Evolutionary conservation across 2,329 filamentous ascomycete genomes (phyloP).

Genomic region (Catunica adiposa): DNA sequence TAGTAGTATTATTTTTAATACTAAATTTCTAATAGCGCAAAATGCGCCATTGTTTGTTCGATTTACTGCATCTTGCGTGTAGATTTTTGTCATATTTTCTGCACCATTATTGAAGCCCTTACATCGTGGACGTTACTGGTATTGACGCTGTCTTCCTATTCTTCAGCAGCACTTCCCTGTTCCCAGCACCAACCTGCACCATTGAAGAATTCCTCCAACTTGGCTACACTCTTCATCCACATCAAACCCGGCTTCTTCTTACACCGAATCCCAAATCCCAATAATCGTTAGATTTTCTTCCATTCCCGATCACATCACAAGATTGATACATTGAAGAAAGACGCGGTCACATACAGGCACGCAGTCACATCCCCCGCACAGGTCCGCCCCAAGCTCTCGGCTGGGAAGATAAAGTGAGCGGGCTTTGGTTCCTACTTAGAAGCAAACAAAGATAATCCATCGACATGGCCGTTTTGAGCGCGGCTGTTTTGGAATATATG

Average conservation of each 20-base stretch:
- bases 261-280: no score
- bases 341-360: no score
- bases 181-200: neutral
- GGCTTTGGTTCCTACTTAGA: neutral
- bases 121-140: neutral
- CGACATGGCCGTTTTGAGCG: neutral
- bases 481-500: neutral
- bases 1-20: no score
- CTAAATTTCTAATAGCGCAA: no score
- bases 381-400: neutral
- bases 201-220: no score
- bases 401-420: neutral
- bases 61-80: no score
- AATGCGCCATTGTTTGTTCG: no score
- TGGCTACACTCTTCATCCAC: neutral
- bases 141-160: neutral
- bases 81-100: no score
- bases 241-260: neutral
- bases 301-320: no score
- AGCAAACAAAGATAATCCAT: neutral
- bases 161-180: neutral
- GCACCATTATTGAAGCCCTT: neutral
- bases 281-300: no score
- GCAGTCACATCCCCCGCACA: neutral
- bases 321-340: no score